A percentile compares a stretch with the other conserved stretches of the same genome.
These are phyloP conservation scores for Phytophthora sojae DNA, from an alignment of 352 stramenopile species.

Conservation along the genomic window DNA sequence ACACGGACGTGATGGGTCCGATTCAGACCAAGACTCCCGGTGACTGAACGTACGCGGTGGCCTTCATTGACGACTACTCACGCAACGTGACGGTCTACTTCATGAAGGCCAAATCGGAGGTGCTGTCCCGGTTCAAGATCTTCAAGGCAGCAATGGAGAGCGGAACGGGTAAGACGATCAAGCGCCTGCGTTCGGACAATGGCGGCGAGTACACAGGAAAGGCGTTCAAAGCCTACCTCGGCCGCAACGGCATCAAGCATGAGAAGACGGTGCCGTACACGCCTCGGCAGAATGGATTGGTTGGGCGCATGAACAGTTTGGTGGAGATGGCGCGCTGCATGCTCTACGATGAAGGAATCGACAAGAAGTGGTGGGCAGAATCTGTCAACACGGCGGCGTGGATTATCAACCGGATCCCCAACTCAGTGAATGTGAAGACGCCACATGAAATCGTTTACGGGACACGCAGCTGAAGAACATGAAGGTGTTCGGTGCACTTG, in stretches of 20 bases:
- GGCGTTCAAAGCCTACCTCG: neutral
- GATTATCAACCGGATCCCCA: slow-evolving; percentile 23
- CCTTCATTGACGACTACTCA: slow-evolving; percentile 34
- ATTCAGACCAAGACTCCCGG: slow-evolving; percentile 23
- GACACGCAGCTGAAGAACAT: slow-evolving; percentile 12
- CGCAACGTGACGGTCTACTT: slow-evolving; percentile 28
- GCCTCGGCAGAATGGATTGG: slow-evolving; percentile 30
- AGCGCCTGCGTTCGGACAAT: neutral
- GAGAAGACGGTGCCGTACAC: slow-evolving; percentile 27
- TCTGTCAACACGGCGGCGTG: slow-evolving; percentile 15
- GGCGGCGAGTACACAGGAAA: neutral
- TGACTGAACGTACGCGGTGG: slow-evolving; percentile 15
- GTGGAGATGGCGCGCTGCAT: slow-evolving; percentile 28
- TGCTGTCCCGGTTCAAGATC: neutral
- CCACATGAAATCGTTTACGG: slow-evolving; percentile 14
- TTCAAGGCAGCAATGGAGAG: neutral
- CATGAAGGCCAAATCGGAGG: slow-evolving; percentile 1
- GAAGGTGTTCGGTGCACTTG: slow-evolving; percentile 4
- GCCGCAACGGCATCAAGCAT: neutral
- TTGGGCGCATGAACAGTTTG: slow-evolving; percentile 32
- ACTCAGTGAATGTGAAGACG: slow-evolving; percentile 11
- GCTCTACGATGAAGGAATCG: slow-evolving; percentile 14
- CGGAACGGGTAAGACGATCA: neutral
- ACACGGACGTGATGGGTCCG: slow-evolving; percentile 30
- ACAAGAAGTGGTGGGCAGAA: neutral